Conservation (phyloP, 768 basidiomycete species). For the Coprinopsis strossmayeri region DNA sequence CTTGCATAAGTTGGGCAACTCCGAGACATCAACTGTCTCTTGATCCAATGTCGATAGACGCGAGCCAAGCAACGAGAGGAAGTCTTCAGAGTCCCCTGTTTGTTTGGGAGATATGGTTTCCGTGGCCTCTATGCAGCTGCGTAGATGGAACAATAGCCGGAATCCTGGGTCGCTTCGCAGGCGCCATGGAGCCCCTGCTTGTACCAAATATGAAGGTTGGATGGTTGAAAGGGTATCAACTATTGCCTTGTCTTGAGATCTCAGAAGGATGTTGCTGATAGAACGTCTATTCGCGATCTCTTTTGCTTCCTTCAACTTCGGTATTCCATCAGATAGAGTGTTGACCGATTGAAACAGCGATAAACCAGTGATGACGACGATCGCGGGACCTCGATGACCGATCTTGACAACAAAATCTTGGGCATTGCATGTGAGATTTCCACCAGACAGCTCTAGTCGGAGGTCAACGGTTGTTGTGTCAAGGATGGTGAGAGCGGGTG, state of each 20-base stretch:
- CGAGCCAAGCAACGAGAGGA: constrained; percentile 30
- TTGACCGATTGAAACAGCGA: constrained; percentile 20
- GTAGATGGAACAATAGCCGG: constrained; percentile 74
- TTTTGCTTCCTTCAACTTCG: constrained; percentile 23
- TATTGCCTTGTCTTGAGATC: constrained; percentile 41
- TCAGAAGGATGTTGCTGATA: constrained; percentile 42
- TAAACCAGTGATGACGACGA: constrained; percentile 27
- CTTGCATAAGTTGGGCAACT: neutral
- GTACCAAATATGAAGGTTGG: constrained; percentile 79
- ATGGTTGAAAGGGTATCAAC: constrained; percentile 78
- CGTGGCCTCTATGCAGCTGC: constrained; percentile 48
- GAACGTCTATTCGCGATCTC: constrained; percentile 29
- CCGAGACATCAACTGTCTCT: constrained; percentile 3
- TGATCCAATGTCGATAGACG: constrained; percentile 22
- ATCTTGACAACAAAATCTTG: constrained; percentile 21
- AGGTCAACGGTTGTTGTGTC: constrained; percentile 15
- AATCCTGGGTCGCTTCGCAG: constrained; percentile 67
- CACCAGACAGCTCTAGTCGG: constrained; percentile 10
- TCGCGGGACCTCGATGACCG: constrained; percentile 37
- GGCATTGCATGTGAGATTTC: constrained; percentile 9
- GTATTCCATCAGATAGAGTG: constrained; percentile 19
- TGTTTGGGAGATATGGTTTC: constrained; percentile 10
- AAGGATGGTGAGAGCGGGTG: constrained; percentile 21
- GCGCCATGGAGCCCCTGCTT: constrained; percentile 59
- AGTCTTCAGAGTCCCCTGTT: constrained; percentile 21